Conservation (phyloP, 2,329 filamentous ascomycete genomes). For the Pseudogymnoascus sp. region DNA sequence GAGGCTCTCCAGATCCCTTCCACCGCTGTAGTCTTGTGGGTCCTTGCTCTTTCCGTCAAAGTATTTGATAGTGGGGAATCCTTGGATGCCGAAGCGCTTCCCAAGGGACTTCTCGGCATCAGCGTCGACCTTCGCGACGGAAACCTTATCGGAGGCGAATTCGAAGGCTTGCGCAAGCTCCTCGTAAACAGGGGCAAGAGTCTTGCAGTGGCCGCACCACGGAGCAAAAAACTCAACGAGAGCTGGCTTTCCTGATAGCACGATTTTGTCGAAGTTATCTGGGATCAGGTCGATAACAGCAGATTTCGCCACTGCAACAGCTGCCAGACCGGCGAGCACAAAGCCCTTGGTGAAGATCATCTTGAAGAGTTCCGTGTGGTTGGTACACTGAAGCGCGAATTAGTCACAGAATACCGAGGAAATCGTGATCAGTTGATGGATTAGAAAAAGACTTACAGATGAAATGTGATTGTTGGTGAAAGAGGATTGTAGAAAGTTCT, state of each 20-base stretch:
- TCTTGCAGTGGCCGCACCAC: slow-evolving; percentile 99
- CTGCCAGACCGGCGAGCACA: slow-evolving; percentile 47
- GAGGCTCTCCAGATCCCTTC: slow-evolving; percentile 81
- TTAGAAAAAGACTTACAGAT: neutral
- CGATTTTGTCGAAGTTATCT: slow-evolving; percentile 83
- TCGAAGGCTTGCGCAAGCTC: slow-evolving; percentile 74
- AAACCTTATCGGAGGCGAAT: slow-evolving; percentile 63
- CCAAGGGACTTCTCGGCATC: slow-evolving; percentile 81
- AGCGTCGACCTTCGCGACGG: slow-evolving; percentile 93
- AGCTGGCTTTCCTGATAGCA: slow-evolving; percentile 87
- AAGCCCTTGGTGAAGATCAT: slow-evolving; percentile 50
- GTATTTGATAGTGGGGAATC: slow-evolving; percentile 95
- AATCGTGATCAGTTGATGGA: neutral
- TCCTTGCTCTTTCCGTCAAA: slow-evolving; percentile 91
- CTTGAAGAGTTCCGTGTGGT: slow-evolving; percentile 14
- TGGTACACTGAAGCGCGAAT: neutral
- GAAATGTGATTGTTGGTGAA: slow-evolving; percentile 4
- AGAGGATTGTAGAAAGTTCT: neutral
- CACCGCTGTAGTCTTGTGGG: slow-evolving; percentile 78
- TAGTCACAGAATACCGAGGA: neutral
- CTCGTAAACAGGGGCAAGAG: slow-evolving; percentile 87
- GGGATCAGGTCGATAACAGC: slow-evolving; percentile 87
- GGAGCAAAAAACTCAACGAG: slow-evolving; percentile 98
- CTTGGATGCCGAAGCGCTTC: slow-evolving; percentile 80
- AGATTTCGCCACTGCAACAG: slow-evolving; percentile 60